Evolutionary conservation across 805 yeast genomes (phyloP).

Genomic region (Sugiyamaella americana): DNA sequence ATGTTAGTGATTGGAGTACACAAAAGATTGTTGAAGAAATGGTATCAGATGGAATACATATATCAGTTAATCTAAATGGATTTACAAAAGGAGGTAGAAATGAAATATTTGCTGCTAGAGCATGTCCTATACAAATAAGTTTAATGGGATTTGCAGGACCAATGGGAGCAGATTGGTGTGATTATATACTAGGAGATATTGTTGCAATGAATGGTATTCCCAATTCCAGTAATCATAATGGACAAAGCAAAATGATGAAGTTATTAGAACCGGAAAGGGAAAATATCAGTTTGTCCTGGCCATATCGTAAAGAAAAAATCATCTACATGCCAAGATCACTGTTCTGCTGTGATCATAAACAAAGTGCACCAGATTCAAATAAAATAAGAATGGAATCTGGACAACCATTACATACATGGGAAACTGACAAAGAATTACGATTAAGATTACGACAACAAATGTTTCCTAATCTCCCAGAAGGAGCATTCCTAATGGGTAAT

Average conservation of each 20-base stretch:
- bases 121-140: constrained; percentile 29
- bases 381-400: neutral
- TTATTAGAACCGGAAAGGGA: constrained; percentile 1
- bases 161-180: constrained; percentile 29
- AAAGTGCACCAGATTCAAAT: constrained; percentile 26
- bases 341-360: constrained; percentile 33
- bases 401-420: constrained; percentile 20
- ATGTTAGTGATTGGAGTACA: constrained; percentile 23
- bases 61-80: constrained; percentile 31
- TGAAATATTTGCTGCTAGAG: constrained; percentile 30
- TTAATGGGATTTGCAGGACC: constrained; percentile 34
- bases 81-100: constrained; percentile 33
- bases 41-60: constrained; percentile 28
- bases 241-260: neutral
- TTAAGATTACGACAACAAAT: constrained; percentile 19
- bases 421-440: constrained; percentile 21
- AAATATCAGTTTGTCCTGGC: neutral
- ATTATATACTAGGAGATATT: constrained; percentile 28
- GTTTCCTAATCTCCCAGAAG: constrained; percentile 25
- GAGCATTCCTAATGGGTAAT: constrained; percentile 28
- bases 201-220: constrained; percentile 15
- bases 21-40: constrained; percentile 25
- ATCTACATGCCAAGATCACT: constrained; percentile 28
- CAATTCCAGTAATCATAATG: neutral
- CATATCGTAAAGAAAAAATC: constrained; percentile 25